phyloP scores from a whole-genome alignment of 176 grass and related monocot species.

The Carex cristatella region DNA sequence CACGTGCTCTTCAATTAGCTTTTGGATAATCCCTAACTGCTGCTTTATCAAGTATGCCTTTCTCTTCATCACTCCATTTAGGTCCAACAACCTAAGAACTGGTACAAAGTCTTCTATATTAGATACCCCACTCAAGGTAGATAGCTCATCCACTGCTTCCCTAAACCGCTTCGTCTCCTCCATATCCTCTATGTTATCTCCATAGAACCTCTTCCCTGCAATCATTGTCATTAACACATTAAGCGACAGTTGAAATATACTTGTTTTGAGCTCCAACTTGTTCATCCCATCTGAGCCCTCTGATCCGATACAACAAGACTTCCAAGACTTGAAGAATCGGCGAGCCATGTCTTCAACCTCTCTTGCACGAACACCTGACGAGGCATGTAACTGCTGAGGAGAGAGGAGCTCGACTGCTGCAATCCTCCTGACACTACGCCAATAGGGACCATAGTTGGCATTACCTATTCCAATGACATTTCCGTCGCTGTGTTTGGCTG shows the following conservation, averaged over 20 bases:
- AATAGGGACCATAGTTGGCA: too few relatives aligned
- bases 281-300: not conserved
- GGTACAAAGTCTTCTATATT: slow-evolving; percentile 24
- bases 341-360: not conserved
- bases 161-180: not conserved
- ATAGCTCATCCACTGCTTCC: not conserved
- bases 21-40: not conserved
- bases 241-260: not conserved
- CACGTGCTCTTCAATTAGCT: slow-evolving; percentile 14
- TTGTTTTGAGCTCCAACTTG: slow-evolving; percentile 10
- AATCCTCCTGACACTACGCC: too few relatives aligned
- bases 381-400: not conserved
- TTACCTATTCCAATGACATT: too few relatives aligned
- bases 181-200: not conserved
- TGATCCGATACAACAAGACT: not conserved
- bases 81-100: not conserved
- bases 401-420: not conserved
- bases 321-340: not conserved
- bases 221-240: slow-evolving; percentile 18
- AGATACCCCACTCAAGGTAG: not conserved
- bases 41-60: not conserved
- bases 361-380: not conserved
- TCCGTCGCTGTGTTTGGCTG: too few relatives aligned
- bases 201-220: not conserved
- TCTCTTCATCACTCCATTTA: not conserved